phyloP scores from a whole-genome alignment of 2,329 filamentous ascomycete genomes.

The Hirsutella minnesotensis region DNA sequence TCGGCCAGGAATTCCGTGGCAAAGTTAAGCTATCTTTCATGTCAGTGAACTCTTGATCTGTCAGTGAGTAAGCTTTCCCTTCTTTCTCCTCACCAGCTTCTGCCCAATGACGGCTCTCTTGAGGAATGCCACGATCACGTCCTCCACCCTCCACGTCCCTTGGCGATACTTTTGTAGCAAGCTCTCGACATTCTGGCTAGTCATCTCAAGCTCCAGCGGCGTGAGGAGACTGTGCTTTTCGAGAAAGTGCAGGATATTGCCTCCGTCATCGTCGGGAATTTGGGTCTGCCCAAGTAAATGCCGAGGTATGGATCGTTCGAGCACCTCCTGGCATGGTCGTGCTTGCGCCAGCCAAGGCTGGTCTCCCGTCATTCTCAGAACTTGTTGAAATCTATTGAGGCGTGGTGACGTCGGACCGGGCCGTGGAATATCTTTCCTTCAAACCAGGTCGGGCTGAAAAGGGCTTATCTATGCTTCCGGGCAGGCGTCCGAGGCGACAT shows the following conservation, averaged over 20 bases:
- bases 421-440: too few species aligned
- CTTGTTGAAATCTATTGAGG: background rate
- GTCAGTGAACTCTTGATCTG: background rate
- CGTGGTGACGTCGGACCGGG: background rate
- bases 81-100: background rate
- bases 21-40: background rate
- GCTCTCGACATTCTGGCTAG: background rate
- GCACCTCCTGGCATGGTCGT: background rate
- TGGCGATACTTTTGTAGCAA: background rate
- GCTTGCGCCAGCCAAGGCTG: background rate
- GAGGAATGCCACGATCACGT: background rate
- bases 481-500: too few species aligned
- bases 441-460: too few species aligned
- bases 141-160: background rate
- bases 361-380: background rate
- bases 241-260: background rate
- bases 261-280: background rate
- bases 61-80: background rate
- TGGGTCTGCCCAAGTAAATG: background rate
- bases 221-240: background rate
- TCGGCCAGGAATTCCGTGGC: background rate
- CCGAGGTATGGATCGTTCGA: background rate
- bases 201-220: background rate
- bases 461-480: too few species aligned
- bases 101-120: background rate